Percentiles rank a stretch among this genome's conserved stretches.
phyloP scores from a whole-genome alignment of 2,329 filamentous ascomycete genomes.

The Penicillium sp. region DNA sequence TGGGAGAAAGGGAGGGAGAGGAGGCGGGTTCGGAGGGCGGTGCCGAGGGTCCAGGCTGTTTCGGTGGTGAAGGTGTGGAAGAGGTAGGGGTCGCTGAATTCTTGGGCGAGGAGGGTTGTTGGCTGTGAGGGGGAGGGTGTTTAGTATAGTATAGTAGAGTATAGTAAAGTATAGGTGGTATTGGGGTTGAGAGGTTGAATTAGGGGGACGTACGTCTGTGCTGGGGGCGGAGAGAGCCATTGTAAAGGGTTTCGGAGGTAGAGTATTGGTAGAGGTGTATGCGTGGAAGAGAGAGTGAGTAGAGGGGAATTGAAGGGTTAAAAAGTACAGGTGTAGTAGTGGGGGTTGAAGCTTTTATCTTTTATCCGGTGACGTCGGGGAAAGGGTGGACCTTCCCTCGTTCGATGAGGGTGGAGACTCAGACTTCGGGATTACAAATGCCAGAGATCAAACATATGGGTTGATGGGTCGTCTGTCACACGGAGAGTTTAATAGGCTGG shows the following conservation, averaged over 20 bases:
- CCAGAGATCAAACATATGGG: too few relatives aligned
- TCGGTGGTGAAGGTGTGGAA: slow-evolving; percentile 48
- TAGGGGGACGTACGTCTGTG: slow-evolving; percentile 35
- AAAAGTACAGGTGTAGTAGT: neutral
- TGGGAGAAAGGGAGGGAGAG: slow-evolving; percentile 40
- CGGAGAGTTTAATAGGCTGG: neutral
- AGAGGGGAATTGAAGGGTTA: neutral
- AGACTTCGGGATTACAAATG: neutral
- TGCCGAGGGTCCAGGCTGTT: slow-evolving; percentile 49
- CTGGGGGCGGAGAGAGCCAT: slow-evolving; percentile 41
- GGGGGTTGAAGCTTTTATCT: neutral
- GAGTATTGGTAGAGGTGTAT: neutral
- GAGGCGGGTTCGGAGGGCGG: slow-evolving; percentile 46
- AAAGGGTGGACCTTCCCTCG: slow-evolving; percentile 26
- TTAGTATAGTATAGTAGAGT: too few relatives aligned
- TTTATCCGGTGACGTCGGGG: slow-evolving; percentile 9
- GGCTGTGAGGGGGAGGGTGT: slow-evolving; percentile 28
- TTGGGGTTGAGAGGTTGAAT: neutral
- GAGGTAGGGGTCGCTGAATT: slow-evolving; percentile 37
- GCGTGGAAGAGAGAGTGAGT: neutral
- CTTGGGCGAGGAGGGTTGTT: slow-evolving; percentile 37
- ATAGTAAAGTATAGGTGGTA: neutral
- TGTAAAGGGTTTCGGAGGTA: slow-evolving; percentile 9
- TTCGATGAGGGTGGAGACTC: neutral
- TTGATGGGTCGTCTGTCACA: neutral